These are phyloP conservation scores for Fraxinus sp. DNA, from an alignment of 305 asterid genomes.

Conservation along the genomic window DNA sequence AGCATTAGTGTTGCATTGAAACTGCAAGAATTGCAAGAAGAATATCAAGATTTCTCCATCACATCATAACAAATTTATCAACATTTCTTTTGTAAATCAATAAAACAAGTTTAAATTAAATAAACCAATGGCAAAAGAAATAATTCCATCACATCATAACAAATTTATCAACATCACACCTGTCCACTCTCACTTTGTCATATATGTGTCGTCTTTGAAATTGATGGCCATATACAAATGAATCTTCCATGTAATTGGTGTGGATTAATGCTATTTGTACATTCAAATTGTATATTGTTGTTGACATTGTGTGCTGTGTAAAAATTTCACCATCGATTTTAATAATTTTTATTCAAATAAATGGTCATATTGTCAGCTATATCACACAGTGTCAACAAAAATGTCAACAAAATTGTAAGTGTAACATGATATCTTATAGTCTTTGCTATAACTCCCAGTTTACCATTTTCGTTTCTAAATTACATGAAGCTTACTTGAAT, in stretches of 20 bases:
- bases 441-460: background rate
- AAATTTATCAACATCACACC: too few species aligned
- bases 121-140: background rate
- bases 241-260: background rate
- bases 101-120: background rate
- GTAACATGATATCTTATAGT: background rate
- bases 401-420: too few species aligned
- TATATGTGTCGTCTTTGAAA: background rate
- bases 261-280: too few species aligned
- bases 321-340: too few species aligned
- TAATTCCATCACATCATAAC: too few species aligned
- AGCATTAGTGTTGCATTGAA: slow-evolving; percentile 65
- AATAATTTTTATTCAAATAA: too few species aligned
- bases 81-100: background rate
- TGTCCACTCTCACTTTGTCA: background rate
- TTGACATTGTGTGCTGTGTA: too few species aligned
- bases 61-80: background rate
- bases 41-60: background rate
- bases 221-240: background rate
- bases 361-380: too few species aligned
- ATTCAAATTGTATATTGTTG: too few species aligned
- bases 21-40: slow-evolving; percentile 31
- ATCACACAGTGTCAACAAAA: too few species aligned
- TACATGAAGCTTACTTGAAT: background rate
- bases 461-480: background rate